Conservation (phyloP, 2,329 filamentous ascomycete genomes). For the Calcarisporium arbuscula region DNA sequence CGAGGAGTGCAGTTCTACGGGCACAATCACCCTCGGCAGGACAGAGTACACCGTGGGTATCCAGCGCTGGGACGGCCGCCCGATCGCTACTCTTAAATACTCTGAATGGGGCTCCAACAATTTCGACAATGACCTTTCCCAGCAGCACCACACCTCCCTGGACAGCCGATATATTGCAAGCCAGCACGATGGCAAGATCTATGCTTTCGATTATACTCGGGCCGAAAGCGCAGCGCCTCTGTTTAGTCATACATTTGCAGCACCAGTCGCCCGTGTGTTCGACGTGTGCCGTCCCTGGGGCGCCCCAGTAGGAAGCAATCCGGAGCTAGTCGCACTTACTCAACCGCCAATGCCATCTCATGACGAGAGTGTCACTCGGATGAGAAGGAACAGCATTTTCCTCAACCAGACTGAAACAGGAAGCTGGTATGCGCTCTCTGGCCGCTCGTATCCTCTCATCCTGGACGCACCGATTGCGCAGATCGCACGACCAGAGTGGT, state of each 20-base stretch:
- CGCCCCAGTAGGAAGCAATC: constrained; percentile 55
- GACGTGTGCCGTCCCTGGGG: constrained; percentile 74
- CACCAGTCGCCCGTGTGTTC: constrained; percentile 81
- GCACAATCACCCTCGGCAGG: constrained; percentile 75
- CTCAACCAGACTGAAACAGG: constrained; percentile 82
- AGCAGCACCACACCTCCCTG: constrained; percentile 72
- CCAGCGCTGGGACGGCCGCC: constrained; percentile 64
- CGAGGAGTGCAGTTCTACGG: constrained; percentile 72
- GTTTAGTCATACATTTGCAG: constrained; percentile 64
- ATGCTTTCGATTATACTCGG: constrained; percentile 67
- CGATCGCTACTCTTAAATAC: constrained; percentile 84
- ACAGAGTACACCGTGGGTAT: constrained; percentile 89
- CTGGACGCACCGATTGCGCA: constrained; percentile 54
- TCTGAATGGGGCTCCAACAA: constrained; percentile 94
- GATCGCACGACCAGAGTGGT: constrained; percentile 40
- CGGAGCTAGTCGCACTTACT: constrained; percentile 75
- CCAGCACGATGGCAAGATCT: constrained; percentile 75
- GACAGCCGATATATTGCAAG: constrained; percentile 88
- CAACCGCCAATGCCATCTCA: constrained; percentile 65
- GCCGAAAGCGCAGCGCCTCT: constrained; percentile 45
- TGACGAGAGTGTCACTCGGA: constrained; percentile 42
- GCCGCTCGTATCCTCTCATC: constrained; percentile 77
- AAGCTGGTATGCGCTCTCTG: constrained; percentile 91
- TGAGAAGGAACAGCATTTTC: constrained; percentile 63
- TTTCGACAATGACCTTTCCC: constrained; percentile 78